Percentiles rank a stretch among this genome's conserved stretches.
Conservation (phyloP, 2,329 filamentous ascomycete species). For the Trichophyton verrucosum region DNA sequence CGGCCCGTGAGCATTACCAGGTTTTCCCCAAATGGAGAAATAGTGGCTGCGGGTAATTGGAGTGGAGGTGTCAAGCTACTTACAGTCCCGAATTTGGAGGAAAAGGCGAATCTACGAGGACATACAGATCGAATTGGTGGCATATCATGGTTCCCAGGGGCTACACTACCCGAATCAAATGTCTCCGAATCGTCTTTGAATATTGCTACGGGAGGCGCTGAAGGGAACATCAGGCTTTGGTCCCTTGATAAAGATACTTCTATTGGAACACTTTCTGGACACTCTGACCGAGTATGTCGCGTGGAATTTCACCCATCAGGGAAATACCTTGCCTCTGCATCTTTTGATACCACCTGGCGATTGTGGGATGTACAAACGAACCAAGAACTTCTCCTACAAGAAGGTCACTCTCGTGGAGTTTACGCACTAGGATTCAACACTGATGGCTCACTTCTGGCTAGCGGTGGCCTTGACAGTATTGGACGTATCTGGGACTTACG, state of each 20-base stretch:
- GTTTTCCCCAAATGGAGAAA: constrained; percentile 72
- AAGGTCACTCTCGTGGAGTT: constrained; percentile 88
- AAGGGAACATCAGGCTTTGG: constrained; percentile 82
- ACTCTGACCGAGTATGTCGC: constrained; percentile 75
- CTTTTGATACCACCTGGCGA: constrained; percentile 92
- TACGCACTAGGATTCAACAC: constrained; percentile 81
- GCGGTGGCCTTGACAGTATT: constrained; percentile 87
- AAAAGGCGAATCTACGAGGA: constrained; percentile 62
- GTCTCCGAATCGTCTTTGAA: constrained; percentile 66
- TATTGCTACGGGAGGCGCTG: constrained; percentile 78
- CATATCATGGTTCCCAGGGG: constrained; percentile 75
- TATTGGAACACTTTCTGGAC: constrained; percentile 66
- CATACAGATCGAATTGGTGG: constrained; percentile 86
- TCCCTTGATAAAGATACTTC: constrained; percentile 77
- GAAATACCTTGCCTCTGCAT: constrained; percentile 78
- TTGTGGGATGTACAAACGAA: constrained; percentile 87
- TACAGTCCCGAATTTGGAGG: constrained; percentile 67
- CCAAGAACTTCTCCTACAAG: constrained; percentile 73
- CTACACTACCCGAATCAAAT: constrained; percentile 58
- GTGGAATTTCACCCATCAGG: constrained; percentile 93
- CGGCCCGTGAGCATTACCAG: constrained; percentile 83
- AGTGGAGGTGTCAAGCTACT: constrained; percentile 78
- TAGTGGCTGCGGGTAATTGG: constrained; percentile 86
- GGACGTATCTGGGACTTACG: constrained; percentile 91
- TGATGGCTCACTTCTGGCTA: constrained; percentile 81